These are phyloP conservation scores for Aspergillus hiratsukae DNA, from an alignment of 2,329 filamentous ascomycete genomes.

Conservation along the genomic window DNA sequence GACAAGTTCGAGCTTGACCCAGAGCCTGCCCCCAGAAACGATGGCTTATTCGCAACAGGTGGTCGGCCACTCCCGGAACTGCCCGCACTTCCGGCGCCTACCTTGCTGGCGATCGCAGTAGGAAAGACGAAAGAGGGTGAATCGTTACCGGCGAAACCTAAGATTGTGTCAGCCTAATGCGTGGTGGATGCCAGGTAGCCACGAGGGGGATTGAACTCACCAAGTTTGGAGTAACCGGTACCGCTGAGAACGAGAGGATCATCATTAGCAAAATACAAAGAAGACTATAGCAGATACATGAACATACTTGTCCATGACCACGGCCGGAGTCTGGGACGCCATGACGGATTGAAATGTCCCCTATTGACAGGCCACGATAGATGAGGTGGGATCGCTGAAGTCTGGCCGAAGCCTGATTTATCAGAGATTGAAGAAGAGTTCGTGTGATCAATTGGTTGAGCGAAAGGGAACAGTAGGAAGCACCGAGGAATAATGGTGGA, in stretches of 20 bases:
- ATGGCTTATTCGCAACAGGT: constrained; percentile 88
- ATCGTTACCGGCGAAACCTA: constrained; percentile 98
- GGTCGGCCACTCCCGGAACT: constrained; percentile 83
- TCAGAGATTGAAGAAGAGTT: not conserved
- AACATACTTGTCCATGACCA: constrained; percentile 99
- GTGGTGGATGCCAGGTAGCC: constrained; percentile 7
- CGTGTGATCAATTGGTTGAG: not conserved
- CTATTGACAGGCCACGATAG: not conserved
- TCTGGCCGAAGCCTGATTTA: not conserved
- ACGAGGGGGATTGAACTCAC: constrained; percentile 49
- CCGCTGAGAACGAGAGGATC: constrained; percentile 59
- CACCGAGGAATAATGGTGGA: not conserved
- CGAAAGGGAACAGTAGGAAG: not conserved
- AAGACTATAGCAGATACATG: constrained; percentile 8
- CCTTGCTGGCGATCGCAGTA: constrained; percentile 95
- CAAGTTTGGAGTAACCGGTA: constrained; percentile 98
- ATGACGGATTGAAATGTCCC: constrained; percentile 48
- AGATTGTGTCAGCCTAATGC: constrained; percentile 31
- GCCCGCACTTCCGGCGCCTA: constrained; percentile 61
- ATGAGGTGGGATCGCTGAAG: not conserved
- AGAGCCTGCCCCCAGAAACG: constrained; percentile 86
- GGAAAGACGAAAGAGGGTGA: constrained; percentile 99
- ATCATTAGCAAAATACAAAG: constrained; percentile 33
- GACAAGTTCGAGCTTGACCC: constrained; percentile 78
- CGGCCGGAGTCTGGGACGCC: constrained; percentile 98